Evolutionary conservation across 2,329 filamentous ascomycete genomes (phyloP), one percentile per base, ranked within the genome.

Genomic region (Fusarium annulatum): DNA sequence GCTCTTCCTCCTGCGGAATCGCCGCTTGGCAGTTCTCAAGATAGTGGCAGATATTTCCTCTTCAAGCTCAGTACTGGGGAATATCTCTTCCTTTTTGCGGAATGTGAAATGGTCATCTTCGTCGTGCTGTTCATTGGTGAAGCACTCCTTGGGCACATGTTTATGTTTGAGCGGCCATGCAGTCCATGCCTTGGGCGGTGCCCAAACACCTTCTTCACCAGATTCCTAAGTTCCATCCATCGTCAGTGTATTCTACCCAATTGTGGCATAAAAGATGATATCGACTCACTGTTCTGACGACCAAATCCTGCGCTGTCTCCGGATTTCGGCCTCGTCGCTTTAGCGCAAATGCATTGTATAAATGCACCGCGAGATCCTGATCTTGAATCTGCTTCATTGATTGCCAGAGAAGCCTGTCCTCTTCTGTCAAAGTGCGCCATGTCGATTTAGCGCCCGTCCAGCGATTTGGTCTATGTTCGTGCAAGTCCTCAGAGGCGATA

Each of bases 301-400:
- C 74, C n/a, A 82, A 61, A 48, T 78, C 76, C 26, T 74, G 61
- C 5, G 78, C 79, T 49, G 76, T 78, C 60, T 61, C 79, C 33
- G 72, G 61, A 46, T 80, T 72, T 41, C 68, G 74, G 11, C 71
- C 78, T 41, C 75, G 76, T 61, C 76, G 76, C 80, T 92, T 94
- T 61, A 97, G 84, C 41, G 88, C 88, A 82, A 92, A 92, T 0
- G 92, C 87, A 81, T 96, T 94, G 83, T 94, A 97, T 9, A 98
- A 84, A 82, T 97, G 95, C 49, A 91, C 83, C 1, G 89, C 86
- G 16, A 98, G 84, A 79, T 98, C 92, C 60, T 88, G 85, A 43
- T 92, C 88, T 41, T 89, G 86, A 21, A 90, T 80, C 51, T 89
- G 86, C 65, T 92, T 88, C 62, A 97, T 84, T 12, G 91, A 90